Evolutionary conservation across 1,139 yeast species (phyloP).

Genomic region (Wickerhamomyces sp.): DNA sequence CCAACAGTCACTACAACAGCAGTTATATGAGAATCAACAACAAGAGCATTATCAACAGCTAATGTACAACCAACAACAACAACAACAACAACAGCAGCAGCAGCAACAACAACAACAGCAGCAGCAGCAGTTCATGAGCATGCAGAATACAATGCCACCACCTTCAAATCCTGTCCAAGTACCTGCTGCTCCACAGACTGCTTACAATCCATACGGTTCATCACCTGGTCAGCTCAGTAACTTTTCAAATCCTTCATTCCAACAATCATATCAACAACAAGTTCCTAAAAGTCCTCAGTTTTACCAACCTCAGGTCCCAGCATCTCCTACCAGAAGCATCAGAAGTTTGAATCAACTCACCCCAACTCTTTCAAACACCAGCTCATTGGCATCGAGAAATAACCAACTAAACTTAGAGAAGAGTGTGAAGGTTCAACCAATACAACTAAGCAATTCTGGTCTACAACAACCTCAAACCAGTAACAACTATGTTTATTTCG

Average conservation of each 20-base stretch:
- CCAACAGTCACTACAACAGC: constrained; percentile 33
- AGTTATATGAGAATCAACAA: constrained; percentile 21
- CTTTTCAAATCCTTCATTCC: constrained; percentile 7
- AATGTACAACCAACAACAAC: constrained; percentile 16
- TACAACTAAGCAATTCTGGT: constrained; percentile 5
- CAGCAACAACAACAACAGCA: constrained; percentile 18
- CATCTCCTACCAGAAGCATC: constrained; percentile 23
- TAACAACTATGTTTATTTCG: constrained; percentile 58
- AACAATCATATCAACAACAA: constrained; percentile 16
- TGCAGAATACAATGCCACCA: constrained; percentile 25
- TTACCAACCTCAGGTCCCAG: constrained; percentile 22
- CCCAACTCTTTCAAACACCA: constrained; percentile 20
- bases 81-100: constrained; percentile 17
- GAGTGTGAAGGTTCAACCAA: constrained; percentile 8
- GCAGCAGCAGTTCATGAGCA: constrained; percentile 20
- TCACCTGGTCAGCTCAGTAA: constrained; percentile 22
- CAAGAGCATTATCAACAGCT: constrained; percentile 21
- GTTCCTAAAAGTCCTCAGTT: constrained; percentile 19
- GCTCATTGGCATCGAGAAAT: constrained; percentile 18
- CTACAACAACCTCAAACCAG: constrained; percentile 3
- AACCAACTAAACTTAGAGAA: constrained; percentile 9
- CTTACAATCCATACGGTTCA: constrained; percentile 14
- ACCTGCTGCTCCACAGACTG: constrained; percentile 18
- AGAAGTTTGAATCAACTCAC: constrained; percentile 18
- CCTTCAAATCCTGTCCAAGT: constrained; percentile 21